Conservation (phyloP, 305 asterid genomes). For the Rubia occidens region DNA sequence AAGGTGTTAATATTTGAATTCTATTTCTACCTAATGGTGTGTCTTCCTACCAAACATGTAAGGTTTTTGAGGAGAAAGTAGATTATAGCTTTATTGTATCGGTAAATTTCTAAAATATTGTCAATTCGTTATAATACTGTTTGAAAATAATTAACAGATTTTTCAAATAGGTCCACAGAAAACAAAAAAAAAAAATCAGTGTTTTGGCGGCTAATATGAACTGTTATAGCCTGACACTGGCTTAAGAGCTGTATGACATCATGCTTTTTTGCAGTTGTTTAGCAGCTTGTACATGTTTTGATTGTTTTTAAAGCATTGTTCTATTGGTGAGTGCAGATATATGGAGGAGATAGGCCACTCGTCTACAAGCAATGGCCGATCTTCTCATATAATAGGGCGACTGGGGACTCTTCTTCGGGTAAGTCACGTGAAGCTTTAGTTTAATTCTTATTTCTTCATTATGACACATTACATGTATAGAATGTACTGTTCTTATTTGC, state of each 20-base stretch:
- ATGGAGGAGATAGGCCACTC: conserved; percentile 67
- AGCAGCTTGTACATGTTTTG: neutral
- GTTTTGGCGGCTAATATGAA: neutral
- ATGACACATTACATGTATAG: conserved; percentile 10
- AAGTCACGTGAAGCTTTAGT: conserved; percentile 7
- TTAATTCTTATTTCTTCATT: conserved; percentile 8
- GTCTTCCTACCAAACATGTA: neutral
- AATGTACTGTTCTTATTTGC: neutral
- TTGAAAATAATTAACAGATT: no score
- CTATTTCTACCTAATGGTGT: neutral
- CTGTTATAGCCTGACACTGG: neutral
- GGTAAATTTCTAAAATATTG: no score
- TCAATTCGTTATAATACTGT: no score
- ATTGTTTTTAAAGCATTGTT: conserved; percentile 6
- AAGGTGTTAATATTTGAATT: neutral
- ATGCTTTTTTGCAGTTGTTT: neutral
- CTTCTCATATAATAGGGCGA: conserved; percentile 84
- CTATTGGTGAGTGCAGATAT: conserved; percentile 40
- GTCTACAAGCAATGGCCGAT: conserved; percentile 59
- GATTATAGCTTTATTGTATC: neutral
- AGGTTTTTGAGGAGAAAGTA: neutral
- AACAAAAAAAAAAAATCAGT: no score
- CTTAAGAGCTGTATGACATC: neutral
- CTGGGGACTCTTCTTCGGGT: conserved; percentile 93
- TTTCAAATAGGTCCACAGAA: no score